Base-by-base conservation (phyloP, 352 stramenopile species). In the Sclerospora graminicola region DNA sequence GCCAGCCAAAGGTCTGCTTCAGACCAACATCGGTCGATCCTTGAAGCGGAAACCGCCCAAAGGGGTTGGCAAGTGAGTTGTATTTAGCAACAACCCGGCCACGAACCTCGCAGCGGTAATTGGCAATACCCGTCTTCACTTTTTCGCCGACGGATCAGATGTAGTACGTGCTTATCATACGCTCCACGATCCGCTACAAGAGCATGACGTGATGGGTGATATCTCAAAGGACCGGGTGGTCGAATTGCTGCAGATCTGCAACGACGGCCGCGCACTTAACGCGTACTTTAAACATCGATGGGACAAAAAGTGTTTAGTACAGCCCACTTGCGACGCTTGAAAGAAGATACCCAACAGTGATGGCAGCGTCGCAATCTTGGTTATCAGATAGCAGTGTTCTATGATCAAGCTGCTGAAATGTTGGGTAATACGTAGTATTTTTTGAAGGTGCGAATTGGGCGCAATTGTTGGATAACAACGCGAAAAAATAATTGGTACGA, bases 61-160 rank as follows among this genome's bases (percentile, higher is more conserved):
- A 15, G n/a, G n/a, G n/a, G n/a, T n/a, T n/a, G n/a, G n/a, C n/a
- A 46, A 66, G n/a, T 48, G 61, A 2, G 52, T 67, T 0, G 57
- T 69, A 10, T 77, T 70, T 40, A 74, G 51, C 51, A 74, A 71
- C 52, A 84, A 86, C 40, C 70, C 74, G 9, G 57, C 60, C 9
- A 48, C 65, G 24, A 82, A 81, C 36, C 60, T 75, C 18, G 69
- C 65, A 74, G n/a, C n/a, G n/a, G n/a, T n/a, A n/a, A n/a, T n/a
- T 32, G 68, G 68, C 47, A 46, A 78, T 47, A 64, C 57, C 29
- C 59, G 73, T 14, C 62, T 82, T 27, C 67, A 82, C 43, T 86
- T 70, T 47, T 75, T 69, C 33, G 43, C 59, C 2, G 54, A 71
- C n/a, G 51, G 66, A 39, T 68, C 59, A 8, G 63, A 82, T 36